Evolutionary conservation across 495 filamentous ascomycete genomes (phyloP).

Genomic region (Neurospora hispaniola): DNA sequence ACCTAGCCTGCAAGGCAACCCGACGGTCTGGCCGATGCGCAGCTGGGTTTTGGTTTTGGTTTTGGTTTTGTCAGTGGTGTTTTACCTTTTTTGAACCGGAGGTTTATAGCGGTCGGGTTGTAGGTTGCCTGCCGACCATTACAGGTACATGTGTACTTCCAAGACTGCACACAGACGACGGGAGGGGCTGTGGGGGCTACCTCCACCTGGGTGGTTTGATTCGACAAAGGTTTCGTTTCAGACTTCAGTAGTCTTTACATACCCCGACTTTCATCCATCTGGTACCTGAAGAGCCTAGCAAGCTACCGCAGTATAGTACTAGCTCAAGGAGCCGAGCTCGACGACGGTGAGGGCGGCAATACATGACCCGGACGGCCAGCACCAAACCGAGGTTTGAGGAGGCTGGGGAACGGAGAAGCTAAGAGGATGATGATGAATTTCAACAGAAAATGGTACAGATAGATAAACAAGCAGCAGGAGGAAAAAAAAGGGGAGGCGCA

Average conservation of each 20-base stretch:
- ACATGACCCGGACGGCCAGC: background rate
- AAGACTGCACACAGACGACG: background rate
- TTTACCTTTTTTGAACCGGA: background rate
- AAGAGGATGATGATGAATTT: background rate
- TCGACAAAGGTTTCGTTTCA: background rate
- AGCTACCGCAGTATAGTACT: background rate
- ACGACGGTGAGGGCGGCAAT: background rate
- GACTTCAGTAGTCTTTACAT: background rate
- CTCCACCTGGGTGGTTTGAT: background rate
- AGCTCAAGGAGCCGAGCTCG: background rate
- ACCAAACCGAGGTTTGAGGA: background rate
- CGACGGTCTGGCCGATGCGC: background rate
- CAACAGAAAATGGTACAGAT: background rate
- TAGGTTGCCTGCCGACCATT: background rate
- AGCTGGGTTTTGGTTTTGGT: background rate
- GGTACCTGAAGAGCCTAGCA: background rate
- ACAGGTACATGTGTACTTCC: background rate
- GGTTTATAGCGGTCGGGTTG: background rate
- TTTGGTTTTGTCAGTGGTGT: background rate
- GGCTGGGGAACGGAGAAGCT: background rate
- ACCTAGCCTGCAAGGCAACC: background rate
- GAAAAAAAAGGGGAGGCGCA: background rate
- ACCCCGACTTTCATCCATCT: background rate
- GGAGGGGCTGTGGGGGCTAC: background rate
- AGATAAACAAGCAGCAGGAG: background rate